Evolutionary conservation across 257 asterid species (phyloP).

Genomic region (Osmanthus fragrans): DNA sequence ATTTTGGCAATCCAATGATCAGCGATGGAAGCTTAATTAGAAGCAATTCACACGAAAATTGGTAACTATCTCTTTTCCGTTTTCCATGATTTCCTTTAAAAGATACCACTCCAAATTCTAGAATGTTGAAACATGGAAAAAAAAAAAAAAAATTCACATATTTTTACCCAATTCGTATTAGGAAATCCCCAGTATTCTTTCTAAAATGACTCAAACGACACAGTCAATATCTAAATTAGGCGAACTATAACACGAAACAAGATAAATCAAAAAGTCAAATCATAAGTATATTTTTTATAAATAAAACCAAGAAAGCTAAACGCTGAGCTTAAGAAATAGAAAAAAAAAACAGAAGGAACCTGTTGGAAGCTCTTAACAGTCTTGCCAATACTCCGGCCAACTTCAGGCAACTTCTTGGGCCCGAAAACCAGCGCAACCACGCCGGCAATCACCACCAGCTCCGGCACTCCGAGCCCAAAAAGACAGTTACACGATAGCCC

Average conservation of each 20-base stretch:
- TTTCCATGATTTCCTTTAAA: not conserved
- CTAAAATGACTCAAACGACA: not conserved
- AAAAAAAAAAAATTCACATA: not conserved
- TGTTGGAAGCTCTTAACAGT: conserved; percentile 92
- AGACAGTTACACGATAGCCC: conserved; percentile 67
- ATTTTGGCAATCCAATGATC: too few species aligned
- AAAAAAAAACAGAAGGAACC: conserved; percentile 34
- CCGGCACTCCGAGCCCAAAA: conserved; percentile 94
- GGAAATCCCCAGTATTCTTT: not conserved
- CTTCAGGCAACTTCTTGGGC: conserved; percentile 82
- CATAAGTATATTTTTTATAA: not conserved
- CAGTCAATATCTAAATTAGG: not conserved
- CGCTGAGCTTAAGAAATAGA: not conserved
- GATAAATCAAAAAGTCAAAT: not conserved
- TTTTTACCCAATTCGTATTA: not conserved
- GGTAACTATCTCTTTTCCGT: not conserved
- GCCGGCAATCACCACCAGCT: conserved; percentile 82
- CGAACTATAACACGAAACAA: not conserved
- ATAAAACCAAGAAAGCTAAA: not conserved
- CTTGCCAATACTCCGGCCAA: conserved; percentile 83
- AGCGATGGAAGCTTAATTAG: too few species aligned
- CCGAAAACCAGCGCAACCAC: conserved; percentile 83
- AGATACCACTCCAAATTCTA: not conserved
- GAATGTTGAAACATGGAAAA: not conserved
- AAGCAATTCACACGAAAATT: too few species aligned